A percentile compares a stretch with the other conserved stretches of the same genome.
Conservation (phyloP, 768 basidiomycete genomes). For the Kwoniella sp. region DNA sequence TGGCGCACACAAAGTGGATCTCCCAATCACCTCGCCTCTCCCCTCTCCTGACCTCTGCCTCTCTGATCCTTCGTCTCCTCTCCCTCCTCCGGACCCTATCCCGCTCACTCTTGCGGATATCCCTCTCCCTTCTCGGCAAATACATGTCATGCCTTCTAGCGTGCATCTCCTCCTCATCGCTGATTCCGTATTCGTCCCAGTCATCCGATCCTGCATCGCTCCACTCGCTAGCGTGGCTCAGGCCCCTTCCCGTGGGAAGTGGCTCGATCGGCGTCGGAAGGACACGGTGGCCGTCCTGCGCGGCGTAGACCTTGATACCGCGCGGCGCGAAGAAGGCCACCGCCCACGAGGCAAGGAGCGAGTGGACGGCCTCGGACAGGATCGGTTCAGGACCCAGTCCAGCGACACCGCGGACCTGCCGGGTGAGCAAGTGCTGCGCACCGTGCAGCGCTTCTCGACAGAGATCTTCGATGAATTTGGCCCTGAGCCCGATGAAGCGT, state of each 20-base stretch:
- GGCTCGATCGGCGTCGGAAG: constrained; percentile 36
- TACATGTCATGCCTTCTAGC: constrained; percentile 33
- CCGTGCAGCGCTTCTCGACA: constrained; percentile 25
- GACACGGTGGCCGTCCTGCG: constrained; percentile 22
- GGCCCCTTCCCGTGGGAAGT: constrained; percentile 7
- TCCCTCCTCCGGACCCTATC: constrained; percentile 26
- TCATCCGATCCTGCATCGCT: constrained; percentile 27
- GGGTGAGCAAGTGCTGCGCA: constrained; percentile 20
- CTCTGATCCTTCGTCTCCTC: constrained; percentile 13
- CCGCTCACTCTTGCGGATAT: constrained; percentile 23
- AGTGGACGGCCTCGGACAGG: constrained; percentile 34
- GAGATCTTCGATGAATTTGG: constrained; percentile 37
- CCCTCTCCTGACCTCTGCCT: constrained; percentile 5
- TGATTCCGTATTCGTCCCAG: constrained; percentile 9
- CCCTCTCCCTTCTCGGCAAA: constrained; percentile 34
- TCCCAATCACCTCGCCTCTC: constrained; percentile 34
- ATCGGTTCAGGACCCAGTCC: constrained; percentile 31
- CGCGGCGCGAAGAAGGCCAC: constrained; percentile 43
- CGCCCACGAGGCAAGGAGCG: constrained; percentile 36
- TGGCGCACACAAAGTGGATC: constrained; percentile 34
- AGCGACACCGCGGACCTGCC: neutral
- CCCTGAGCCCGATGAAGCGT: constrained; percentile 16
- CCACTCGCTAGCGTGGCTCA: constrained; percentile 26
- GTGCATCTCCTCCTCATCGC: constrained; percentile 22
- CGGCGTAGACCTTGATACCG: constrained; percentile 41